Conservation (phyloP, 2,329 filamentous ascomycete species). For the Ophiosphaerella narmari region DNA sequence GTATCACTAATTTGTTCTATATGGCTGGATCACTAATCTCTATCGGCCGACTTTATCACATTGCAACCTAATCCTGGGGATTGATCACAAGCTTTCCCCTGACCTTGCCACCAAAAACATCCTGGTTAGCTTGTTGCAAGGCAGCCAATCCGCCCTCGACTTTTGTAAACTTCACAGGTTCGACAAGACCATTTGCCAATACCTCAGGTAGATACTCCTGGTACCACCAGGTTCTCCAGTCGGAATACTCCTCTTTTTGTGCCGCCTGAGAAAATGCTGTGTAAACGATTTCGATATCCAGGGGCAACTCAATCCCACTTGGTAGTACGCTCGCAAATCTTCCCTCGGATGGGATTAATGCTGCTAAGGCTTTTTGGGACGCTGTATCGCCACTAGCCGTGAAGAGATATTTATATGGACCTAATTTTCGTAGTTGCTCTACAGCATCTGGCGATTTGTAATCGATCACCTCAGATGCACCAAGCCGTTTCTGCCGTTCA, state of each 20-base stretch:
- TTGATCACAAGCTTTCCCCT: slow-evolving; percentile 29
- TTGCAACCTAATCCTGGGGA: slow-evolving; percentile 23
- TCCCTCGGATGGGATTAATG: slow-evolving; percentile 25
- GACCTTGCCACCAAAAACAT: slow-evolving; percentile 28
- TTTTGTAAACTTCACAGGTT: slow-evolving; percentile 28
- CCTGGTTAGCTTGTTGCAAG: slow-evolving; percentile 27
- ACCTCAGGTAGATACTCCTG: slow-evolving; percentile 30
- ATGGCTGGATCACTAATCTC: too few species aligned
- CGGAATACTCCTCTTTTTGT: slow-evolving; percentile 23
- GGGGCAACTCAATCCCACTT: slow-evolving; percentile 23
- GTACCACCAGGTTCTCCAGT: slow-evolving; percentile 33
- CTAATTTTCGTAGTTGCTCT: slow-evolving; percentile 22
- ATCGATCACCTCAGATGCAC: slow-evolving; percentile 28
- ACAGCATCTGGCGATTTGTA: slow-evolving; percentile 32
- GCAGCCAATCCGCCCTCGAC: slow-evolving; percentile 26
- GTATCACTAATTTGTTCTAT: too few species aligned
- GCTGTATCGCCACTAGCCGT: slow-evolving; percentile 31
- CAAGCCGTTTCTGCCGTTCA: slow-evolving; percentile 28
- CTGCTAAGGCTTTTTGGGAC: slow-evolving; percentile 30
- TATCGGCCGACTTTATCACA: neutral
- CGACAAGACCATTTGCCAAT: slow-evolving; percentile 23
- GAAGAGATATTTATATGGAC: slow-evolving; percentile 33
- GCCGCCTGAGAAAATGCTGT: slow-evolving; percentile 32
- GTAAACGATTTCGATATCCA: slow-evolving; percentile 30
- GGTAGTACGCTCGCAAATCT: slow-evolving; percentile 28